These are phyloP conservation scores for Geranium incanum DNA, from an alignment of 441 rosid species.

Conservation along the genomic window DNA sequence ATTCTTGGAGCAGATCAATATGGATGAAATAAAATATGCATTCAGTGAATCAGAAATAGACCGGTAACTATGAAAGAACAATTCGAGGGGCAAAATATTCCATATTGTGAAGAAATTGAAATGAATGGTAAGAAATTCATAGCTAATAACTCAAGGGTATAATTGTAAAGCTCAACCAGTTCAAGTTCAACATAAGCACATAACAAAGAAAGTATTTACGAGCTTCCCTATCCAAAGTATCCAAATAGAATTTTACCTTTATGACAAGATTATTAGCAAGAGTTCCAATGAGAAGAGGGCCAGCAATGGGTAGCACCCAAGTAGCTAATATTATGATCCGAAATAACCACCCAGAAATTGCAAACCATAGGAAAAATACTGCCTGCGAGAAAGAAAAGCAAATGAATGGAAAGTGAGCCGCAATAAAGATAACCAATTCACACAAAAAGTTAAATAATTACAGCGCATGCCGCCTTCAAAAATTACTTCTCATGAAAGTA, in stretches of 20 bases:
- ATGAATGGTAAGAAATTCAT: not conserved
- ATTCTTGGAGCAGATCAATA: not conserved
- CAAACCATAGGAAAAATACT: constrained; percentile 83
- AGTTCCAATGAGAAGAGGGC: constrained; percentile 89
- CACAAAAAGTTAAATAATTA: not conserved
- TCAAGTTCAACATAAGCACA: too few relatives aligned
- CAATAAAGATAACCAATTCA: not conserved
- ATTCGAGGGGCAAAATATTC: not conserved
- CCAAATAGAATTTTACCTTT: constrained; percentile 41
- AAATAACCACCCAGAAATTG: constrained; percentile 91
- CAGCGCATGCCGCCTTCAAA: not conserved
- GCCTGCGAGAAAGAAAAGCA: constrained; percentile 38
- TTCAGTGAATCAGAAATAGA: not conserved
- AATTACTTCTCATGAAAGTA: not conserved
- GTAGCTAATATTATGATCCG: constrained; percentile 59
- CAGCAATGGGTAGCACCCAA: constrained; percentile 86
- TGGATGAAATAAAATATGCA: not conserved
- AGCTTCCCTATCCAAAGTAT: too few relatives aligned
- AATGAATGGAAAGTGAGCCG: not conserved
- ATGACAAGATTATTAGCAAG: constrained; percentile 78
- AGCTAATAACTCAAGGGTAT: not conserved
- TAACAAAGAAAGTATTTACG: not conserved
- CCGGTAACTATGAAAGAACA: not conserved
- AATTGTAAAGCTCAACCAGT: too few relatives aligned
- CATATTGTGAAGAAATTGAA: not conserved